Base-by-base conservation (phyloP, 2,329 filamentous ascomycete species). In the Rhinocladiella mackenziei region DNA sequence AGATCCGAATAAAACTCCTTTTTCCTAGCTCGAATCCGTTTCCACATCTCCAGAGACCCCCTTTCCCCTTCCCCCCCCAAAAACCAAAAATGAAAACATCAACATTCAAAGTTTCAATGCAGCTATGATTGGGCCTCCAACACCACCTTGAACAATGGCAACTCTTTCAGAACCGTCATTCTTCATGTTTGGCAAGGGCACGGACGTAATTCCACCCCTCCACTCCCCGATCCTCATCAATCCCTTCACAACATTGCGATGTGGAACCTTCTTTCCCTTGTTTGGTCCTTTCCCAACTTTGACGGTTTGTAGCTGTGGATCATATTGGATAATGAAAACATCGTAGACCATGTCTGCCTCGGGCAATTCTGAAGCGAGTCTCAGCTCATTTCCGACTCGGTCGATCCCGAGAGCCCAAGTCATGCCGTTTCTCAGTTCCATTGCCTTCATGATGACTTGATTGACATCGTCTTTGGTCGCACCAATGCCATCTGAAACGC, bases 221-320 rank as follows among this genome's bases (percentile, higher is more conserved):
- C 48, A 54, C 37, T 52, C 45, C 5, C 48, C 49, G 22, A 54
- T 38, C 42, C 52, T 49, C 42, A 39, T 35, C 35, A 54, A 18
- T 28, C 52, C 51, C 23, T 34, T 52, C 5, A 54, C 51, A 9
- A 54, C 31, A 30, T 54, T 54, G 15, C 45, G 42, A 34, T 52
- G 45, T 5, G 48, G 40, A 10, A 54, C 41, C 31, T 50, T 52
- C 36, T 50, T 45, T 9, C 45, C 34, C 40, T 54, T 54, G 36
- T 54, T 52, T 14, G 48, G 45, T 3, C 47, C 47, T 22, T 47
- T 48, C 4, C 48, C 50, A 9, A 48, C 42, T 35, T 52, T 52
- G 34, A 54, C 43, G 5, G 28, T 50, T 26, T 52, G 45, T 5
- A 32, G 7, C 31, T 25, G 22, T 2, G 44, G 44, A 19, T 54